Conservation (phyloP, 1,284 basidiomycete genomes). For the Ustilago nuda region DNA sequence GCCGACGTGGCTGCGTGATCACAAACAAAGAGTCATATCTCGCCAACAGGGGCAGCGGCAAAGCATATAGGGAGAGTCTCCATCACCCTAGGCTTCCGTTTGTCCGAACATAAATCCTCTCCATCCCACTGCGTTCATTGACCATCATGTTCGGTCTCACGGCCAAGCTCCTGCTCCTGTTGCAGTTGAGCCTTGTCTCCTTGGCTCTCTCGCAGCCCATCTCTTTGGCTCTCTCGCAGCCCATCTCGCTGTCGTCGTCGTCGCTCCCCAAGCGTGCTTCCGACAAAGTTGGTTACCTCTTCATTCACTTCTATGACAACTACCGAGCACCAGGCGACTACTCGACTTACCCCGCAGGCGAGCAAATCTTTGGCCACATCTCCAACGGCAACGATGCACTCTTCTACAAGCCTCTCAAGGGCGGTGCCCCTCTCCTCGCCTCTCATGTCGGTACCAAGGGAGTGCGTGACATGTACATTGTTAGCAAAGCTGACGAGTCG, state of each 20-base stretch:
- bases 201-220: conserved; percentile 4
- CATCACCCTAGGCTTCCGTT: not conserved
- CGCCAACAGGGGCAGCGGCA: not conserved
- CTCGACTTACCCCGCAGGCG: conserved; percentile 31
- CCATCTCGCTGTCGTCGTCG: conserved; percentile 2
- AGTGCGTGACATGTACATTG: conserved; percentile 41
- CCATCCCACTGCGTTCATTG: not conserved
- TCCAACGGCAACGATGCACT: conserved; percentile 30
- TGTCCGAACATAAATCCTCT: not conserved
- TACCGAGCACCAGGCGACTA: conserved; percentile 19
- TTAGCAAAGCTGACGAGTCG: conserved; percentile 25
- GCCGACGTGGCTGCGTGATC: not conserved
- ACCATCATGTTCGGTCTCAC: conserved; percentile 9
- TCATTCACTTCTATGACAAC: conserved; percentile 39
- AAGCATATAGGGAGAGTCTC: not conserved
- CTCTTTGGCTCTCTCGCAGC: conserved; percentile 8
- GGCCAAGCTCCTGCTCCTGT: conserved; percentile 10
- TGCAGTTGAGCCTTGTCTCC: conserved; percentile 15
- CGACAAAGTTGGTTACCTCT: conserved; percentile 37
- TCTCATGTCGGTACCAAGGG: conserved; percentile 30
- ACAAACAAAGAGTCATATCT: not conserved
- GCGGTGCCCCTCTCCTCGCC: conserved; percentile 27
- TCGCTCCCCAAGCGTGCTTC: conserved; percentile 11
- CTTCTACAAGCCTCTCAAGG: conserved; percentile 33
- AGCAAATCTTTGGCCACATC: conserved; percentile 35